These are phyloP conservation scores for Ogataea ganodermae DNA, from an alignment of 805 yeast species.

Conservation along the genomic window DNA sequence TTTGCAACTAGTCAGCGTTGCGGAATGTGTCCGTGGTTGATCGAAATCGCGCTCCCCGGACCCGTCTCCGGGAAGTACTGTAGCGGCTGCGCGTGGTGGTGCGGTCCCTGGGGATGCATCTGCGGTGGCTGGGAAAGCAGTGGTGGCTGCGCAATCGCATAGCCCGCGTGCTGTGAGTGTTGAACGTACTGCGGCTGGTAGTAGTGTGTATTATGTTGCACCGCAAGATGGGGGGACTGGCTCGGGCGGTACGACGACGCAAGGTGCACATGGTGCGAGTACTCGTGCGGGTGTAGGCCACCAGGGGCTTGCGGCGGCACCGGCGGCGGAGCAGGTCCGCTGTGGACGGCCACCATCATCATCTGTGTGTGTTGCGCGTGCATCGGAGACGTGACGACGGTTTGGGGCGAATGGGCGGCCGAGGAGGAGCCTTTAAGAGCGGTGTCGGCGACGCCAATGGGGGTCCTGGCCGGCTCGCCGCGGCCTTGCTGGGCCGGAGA, in stretches of 20 bases:
- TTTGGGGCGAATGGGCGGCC: background rate
- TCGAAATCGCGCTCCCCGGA: slow-evolving; percentile 3
- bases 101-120: background rate
- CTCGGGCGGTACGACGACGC: background rate
- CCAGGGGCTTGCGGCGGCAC: slow-evolving; percentile 12
- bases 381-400: slow-evolving; percentile 1
- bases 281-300: background rate
- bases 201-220: slow-evolving; percentile 9
- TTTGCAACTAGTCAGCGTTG: background rate
- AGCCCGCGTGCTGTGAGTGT: background rate
- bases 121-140: background rate
- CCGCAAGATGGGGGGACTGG: background rate
- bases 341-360: background rate
- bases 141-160: background rate
- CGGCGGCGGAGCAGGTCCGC: background rate
- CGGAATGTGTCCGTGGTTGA: slow-evolving; percentile 1
- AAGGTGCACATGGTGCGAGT: background rate
- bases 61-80: slow-evolving; percentile 2
- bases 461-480: background rate
- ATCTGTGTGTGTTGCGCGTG: slow-evolving; percentile 3
- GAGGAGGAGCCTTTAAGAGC: too few species aligned
- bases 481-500: background rate
- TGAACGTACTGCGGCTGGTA: slow-evolving; percentile 12
- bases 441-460: too few species aligned
- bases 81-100: background rate